Conservation (phyloP, 2,329 filamentous ascomycete genomes). For the Plectosphaerella sp. region DNA sequence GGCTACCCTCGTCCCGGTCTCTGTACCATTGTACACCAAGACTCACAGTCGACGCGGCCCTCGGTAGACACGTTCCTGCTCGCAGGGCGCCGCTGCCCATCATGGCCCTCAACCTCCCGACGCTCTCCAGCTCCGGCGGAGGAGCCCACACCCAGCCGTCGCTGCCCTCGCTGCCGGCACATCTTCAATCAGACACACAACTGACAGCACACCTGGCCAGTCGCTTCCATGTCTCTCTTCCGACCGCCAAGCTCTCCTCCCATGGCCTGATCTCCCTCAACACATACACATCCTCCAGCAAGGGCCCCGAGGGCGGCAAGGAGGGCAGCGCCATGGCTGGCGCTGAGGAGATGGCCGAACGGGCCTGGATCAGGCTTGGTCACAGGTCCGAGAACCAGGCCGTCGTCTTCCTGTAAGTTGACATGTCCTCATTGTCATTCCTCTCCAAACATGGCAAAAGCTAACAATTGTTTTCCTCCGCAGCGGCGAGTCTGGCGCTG, state of each 20-base stretch:
- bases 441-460: neutral
- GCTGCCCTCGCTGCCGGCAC: constrained; percentile 80
- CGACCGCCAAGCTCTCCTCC: constrained; percentile 83
- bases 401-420: constrained; percentile 80
- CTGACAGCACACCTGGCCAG: constrained; percentile 78
- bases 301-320: constrained; percentile 84
- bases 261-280: constrained; percentile 91
- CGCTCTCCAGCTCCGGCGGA: constrained; percentile 42
- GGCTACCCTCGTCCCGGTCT: too few species aligned
- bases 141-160: constrained; percentile 78
- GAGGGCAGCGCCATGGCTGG: constrained; percentile 90
- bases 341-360: constrained; percentile 84
- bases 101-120: constrained; percentile 59
- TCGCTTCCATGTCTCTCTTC: constrained; percentile 87
- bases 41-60: too few species aligned
- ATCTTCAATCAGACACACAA: constrained; percentile 73
- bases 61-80: neutral
- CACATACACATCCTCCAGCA: constrained; percentile 85
- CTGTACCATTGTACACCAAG: too few species aligned
- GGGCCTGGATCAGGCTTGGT: constrained; percentile 81
- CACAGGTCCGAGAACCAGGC: constrained; percentile 91
- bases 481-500: constrained; percentile 92
- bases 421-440: neutral
- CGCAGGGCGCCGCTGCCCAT: constrained; percentile 23
- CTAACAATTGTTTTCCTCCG: constrained; percentile 9